phyloP scores from a whole-genome alignment of 2,329 filamentous ascomycete species.

The Sarocladium kiliense region DNA sequence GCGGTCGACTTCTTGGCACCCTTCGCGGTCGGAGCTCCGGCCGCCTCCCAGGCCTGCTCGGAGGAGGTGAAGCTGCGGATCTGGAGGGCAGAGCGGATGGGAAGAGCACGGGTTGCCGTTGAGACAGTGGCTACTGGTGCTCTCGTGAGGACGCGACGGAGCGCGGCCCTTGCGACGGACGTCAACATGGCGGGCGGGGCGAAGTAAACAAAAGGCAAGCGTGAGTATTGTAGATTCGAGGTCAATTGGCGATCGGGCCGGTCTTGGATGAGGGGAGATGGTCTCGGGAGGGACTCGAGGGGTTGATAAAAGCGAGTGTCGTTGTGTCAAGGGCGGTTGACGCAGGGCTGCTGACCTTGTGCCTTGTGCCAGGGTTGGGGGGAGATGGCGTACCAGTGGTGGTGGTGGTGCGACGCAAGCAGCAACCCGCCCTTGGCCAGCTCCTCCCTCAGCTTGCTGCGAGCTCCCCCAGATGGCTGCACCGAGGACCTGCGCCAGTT shows the following conservation, averaged over 20 bases:
- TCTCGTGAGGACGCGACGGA: constrained; percentile 26
- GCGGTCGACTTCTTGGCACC: constrained; percentile 13
- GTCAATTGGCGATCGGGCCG: not conserved
- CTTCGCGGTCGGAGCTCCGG: constrained; percentile 10
- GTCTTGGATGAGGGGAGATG: not conserved
- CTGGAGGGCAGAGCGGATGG: constrained; percentile 16
- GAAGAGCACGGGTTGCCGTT: constrained; percentile 18
- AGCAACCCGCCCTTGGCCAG: constrained; percentile 2
- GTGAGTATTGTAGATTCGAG: not conserved
- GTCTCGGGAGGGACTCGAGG: not conserved
- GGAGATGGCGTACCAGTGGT: not conserved
- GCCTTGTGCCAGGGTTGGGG: not conserved
- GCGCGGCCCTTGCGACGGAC: constrained; percentile 32
- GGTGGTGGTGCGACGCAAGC: constrained; percentile 7
- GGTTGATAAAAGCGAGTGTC: not conserved
- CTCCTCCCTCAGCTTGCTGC: not conserved
- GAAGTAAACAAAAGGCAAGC: constrained; percentile 5
- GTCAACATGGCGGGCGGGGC: constrained; percentile 31
- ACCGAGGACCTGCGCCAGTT: not conserved
- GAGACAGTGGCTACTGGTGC: constrained; percentile 14
- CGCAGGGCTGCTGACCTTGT: constrained; percentile 7
- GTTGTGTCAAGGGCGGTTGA: constrained; percentile 3
- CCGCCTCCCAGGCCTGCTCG: not conserved
- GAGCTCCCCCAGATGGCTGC: not conserved
- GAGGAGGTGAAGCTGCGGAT: constrained; percentile 26